Percentiles rank a stretch among this genome's conserved stretches.
phyloP scores from a whole-genome alignment of 202 grass and related monocot species.

The Zoysia matrella region DNA sequence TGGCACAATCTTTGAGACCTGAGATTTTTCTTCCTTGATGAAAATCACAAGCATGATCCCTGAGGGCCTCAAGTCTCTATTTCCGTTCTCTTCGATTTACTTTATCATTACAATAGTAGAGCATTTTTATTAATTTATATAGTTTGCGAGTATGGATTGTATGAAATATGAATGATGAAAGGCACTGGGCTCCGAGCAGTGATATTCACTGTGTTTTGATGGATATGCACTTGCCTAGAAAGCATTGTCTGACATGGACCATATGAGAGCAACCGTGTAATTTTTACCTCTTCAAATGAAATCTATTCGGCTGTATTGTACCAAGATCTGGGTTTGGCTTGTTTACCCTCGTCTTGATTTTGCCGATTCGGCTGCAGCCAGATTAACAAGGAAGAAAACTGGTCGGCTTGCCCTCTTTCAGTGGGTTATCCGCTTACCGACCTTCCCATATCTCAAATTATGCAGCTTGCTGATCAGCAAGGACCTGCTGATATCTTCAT shows the following conservation, averaged over 20 bases:
- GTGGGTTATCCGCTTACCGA: slow-evolving; percentile 63
- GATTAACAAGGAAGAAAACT: slow-evolving; percentile 57
- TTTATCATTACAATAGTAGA: not conserved
- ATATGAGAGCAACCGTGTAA: not conserved
- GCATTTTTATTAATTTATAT: too few relatives aligned
- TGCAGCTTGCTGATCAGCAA: too few relatives aligned
- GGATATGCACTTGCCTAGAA: slow-evolving; percentile 94
- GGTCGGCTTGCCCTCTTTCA: slow-evolving; percentile 47
- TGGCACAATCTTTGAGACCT: slow-evolving; percentile 99
- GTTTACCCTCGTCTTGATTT: slow-evolving; percentile 43
- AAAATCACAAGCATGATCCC: slow-evolving; percentile 49
- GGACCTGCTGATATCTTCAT: too few relatives aligned
- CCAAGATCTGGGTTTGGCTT: slow-evolving; percentile 40
- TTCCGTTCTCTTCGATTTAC: fast-evolving
- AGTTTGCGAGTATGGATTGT: not conserved
- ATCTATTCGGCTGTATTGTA: slow-evolving; percentile 50
- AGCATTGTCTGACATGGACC: slow-evolving; percentile 70
- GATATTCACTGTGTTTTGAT: slow-evolving; percentile 58
- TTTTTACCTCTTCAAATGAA: not conserved
- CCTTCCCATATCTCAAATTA: slow-evolving; percentile 33
- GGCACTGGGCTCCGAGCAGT: slow-evolving; percentile 98
- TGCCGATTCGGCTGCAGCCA: slow-evolving; percentile 58
- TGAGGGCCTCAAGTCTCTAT: slow-evolving; percentile 46
- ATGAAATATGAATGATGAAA: slow-evolving; percentile 68
- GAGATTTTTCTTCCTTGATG: slow-evolving; percentile 52